These are phyloP conservation scores for Malus hybrid DNA, from an alignment of 331 rosid species.

Conservation along the genomic window DNA sequence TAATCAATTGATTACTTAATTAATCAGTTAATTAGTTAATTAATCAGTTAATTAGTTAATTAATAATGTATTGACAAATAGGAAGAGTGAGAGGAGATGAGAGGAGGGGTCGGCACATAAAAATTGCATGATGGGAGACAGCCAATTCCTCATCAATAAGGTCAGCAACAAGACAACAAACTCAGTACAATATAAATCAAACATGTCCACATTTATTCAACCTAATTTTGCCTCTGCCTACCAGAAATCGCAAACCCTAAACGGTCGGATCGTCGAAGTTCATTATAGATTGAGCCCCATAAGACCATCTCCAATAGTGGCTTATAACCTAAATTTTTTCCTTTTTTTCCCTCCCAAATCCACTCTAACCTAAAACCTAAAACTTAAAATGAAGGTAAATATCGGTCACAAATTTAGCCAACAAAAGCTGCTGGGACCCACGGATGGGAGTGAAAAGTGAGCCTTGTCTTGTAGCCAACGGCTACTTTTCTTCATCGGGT, in stretches of 20 bases:
- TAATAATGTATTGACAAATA: neutral
- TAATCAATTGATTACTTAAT: neutral
- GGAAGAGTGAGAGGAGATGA: neutral
- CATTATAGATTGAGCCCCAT: neutral
- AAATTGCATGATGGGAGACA: neutral
- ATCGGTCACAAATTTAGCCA: too few relatives aligned
- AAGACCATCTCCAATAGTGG: too few relatives aligned
- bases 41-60: neutral
- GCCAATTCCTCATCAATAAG: neutral
- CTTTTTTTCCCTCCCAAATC: too few relatives aligned
- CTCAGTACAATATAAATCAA: neutral
- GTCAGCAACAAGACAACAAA: constrained; percentile 10
- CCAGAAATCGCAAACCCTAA: neutral
- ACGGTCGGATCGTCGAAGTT: fast-evolving
- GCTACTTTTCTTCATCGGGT: too few relatives aligned
- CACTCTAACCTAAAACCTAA: too few relatives aligned
- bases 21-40: neutral
- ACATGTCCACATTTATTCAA: neutral
- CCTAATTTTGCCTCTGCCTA: neutral
- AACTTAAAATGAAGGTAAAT: too few relatives aligned
- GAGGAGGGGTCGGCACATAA: neutral
- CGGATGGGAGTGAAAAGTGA: too few relatives aligned
- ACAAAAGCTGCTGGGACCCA: too few relatives aligned
- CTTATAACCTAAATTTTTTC: too few relatives aligned
- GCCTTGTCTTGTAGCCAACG: too few relatives aligned